These are phyloP conservation scores for Apiotrichum domesticum DNA, from an alignment of 1,284 basidiomycete genomes.

Conservation along the genomic window DNA sequence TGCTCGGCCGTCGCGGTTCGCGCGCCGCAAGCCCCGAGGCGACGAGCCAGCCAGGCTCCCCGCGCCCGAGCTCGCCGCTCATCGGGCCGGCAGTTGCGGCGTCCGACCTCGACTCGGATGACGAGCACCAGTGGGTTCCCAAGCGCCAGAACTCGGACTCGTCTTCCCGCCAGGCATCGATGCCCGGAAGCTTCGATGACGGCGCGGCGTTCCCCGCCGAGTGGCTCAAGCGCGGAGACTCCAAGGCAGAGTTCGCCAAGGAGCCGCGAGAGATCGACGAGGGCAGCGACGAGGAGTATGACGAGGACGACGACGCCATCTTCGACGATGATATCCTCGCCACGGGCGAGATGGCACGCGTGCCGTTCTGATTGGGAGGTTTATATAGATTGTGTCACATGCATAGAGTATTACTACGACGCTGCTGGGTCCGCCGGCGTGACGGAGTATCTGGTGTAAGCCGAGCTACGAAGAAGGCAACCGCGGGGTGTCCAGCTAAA, in stretches of 20 bases:
- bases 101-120: constrained; percentile 29
- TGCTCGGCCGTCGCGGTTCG: constrained; percentile 53
- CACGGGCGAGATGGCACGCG: constrained; percentile 75
- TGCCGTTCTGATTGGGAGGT: constrained; percentile 54
- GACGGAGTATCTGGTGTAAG: no score
- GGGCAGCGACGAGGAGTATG: constrained; percentile 8
- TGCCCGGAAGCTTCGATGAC: constrained; percentile 66
- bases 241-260: neutral
- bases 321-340: constrained; percentile 76
- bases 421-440: no score
- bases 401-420: no score
- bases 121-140: constrained; percentile 47
- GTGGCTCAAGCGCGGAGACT: constrained; percentile 19
- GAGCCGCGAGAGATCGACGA: neutral
- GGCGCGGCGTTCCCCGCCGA: constrained; percentile 24
- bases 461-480: no score
- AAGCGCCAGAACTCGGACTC: constrained; percentile 71
- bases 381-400: no score
- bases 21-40: constrained; percentile 28
- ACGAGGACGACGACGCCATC: constrained; percentile 29
- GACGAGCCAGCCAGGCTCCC: constrained; percentile 11
- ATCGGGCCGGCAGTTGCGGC: constrained; percentile 36
- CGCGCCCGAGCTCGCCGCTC: constrained; percentile 45
- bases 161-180: constrained; percentile 54
- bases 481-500: no score